Evolutionary conservation across 1,284 basidiomycete species (phyloP).

Genomic region (Ustilago loliicola): DNA sequence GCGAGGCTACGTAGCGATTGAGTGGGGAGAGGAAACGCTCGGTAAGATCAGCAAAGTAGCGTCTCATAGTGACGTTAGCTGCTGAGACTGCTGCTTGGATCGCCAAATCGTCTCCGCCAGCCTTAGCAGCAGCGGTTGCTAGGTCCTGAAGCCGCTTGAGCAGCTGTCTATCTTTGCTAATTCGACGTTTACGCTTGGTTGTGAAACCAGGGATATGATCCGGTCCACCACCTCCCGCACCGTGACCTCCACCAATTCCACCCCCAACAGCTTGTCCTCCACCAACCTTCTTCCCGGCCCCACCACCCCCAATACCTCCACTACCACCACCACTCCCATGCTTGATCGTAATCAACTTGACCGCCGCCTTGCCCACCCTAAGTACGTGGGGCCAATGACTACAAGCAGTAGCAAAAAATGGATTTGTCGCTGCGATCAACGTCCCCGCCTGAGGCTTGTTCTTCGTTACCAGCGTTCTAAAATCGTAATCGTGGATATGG

Average conservation of each 20-base stretch:
- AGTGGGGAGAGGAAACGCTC: constrained; percentile 90
- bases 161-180: constrained; percentile 84
- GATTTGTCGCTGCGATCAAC: constrained; percentile 92
- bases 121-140: constrained; percentile 43
- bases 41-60: constrained; percentile 88
- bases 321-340: constrained; percentile 12
- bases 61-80: constrained; percentile 76
- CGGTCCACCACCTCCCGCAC: constrained; percentile 59
- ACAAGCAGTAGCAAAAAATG: constrained; percentile 88
- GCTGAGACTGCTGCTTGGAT: constrained; percentile 11
- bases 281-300: constrained; percentile 19
- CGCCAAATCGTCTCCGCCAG: constrained; percentile 55
- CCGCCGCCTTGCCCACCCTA: constrained; percentile 73
- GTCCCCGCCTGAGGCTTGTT: constrained; percentile 86
- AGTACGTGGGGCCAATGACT: constrained; percentile 90
- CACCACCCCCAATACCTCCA: constrained; percentile 4
- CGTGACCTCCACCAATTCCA: constrained; percentile 76
- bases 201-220: constrained; percentile 71
- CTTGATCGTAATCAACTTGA: constrained; percentile 50
- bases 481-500: constrained; percentile 93
- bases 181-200: constrained; percentile 84
- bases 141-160: constrained; percentile 76
- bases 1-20: constrained; percentile 89
- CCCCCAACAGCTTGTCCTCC: constrained; percentile 72
- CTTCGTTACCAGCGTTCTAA: constrained; percentile 81